Evolutionary conservation across 2,329 filamentous ascomycete genomes (phyloP).

Genomic region (Fusarium humuli): DNA sequence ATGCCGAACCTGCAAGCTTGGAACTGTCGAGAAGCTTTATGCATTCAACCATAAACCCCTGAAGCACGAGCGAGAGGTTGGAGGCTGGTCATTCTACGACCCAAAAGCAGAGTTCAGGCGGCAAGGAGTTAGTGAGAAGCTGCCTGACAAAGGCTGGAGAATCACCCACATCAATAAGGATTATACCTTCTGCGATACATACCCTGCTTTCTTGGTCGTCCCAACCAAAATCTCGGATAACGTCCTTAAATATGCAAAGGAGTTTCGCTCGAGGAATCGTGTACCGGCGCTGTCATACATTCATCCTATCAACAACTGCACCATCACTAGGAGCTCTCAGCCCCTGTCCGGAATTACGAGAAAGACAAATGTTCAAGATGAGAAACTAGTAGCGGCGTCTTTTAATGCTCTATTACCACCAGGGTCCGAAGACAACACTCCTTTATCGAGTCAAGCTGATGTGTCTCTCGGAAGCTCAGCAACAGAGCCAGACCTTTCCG

Average conservation of each 20-base stretch:
- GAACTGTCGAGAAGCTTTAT: constrained; percentile 87
- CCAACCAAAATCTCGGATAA: constrained; percentile 95
- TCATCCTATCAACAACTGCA: constrained; percentile 97
- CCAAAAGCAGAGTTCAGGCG: constrained; percentile 85
- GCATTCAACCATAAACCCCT: constrained; percentile 88
- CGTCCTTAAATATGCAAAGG: constrained; percentile 90
- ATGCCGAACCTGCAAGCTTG: constrained; percentile 81
- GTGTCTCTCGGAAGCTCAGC: constrained; percentile 51
- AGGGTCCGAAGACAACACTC: constrained; percentile 51
- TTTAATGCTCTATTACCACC: constrained; percentile 66
- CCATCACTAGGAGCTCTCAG: constrained; percentile 94
- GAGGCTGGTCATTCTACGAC: constrained; percentile 89
- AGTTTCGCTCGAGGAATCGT: constrained; percentile 87
- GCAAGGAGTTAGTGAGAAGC: constrained; percentile 87
- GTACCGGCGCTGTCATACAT: constrained; percentile 93
- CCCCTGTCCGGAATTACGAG: constrained; percentile 86
- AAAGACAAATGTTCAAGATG: constrained; percentile 94
- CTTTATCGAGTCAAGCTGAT: constrained; percentile 63
- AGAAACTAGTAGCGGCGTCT: constrained; percentile 91
- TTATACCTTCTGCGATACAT: constrained; percentile 92
- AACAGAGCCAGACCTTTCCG: constrained; percentile 64
- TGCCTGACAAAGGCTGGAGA: constrained; percentile 84
- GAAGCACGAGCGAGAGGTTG: constrained; percentile 76
- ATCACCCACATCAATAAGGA: constrained; percentile 90
- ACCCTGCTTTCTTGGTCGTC: constrained; percentile 86